These are phyloP conservation scores for Aspergillus fumigatiaffinis DNA, from an alignment of 2,329 filamentous ascomycete species.

Conservation along the genomic window DNA sequence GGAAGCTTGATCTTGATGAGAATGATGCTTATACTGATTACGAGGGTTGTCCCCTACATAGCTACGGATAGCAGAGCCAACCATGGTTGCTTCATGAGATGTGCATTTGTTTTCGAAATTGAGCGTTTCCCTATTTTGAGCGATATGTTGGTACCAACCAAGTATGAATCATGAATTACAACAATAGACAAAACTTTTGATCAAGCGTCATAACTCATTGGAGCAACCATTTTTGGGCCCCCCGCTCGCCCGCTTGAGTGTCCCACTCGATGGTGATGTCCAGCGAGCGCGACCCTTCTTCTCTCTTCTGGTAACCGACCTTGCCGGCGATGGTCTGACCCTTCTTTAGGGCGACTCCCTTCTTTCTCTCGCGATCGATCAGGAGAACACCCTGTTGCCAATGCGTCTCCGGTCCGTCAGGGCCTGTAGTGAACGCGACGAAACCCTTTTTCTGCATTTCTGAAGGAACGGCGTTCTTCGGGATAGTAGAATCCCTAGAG, in stretches of 20 bases:
- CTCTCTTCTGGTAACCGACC: slow-evolving; percentile 66
- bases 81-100: background rate
- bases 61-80: background rate
- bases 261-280: slow-evolving; percentile 64
- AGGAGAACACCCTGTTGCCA: slow-evolving; percentile 84
- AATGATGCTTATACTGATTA: background rate
- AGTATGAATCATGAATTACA: slow-evolving; percentile 8
- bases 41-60: background rate
- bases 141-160: background rate
- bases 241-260: slow-evolving; percentile 39
- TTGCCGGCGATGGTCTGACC: slow-evolving; percentile 61
- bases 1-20: background rate
- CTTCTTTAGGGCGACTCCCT: slow-evolving; percentile 46
- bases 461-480: slow-evolving; percentile 54
- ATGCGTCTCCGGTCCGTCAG: slow-evolving; percentile 71
- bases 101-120: background rate
- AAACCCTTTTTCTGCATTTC: slow-evolving; percentile 61
- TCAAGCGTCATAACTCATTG: slow-evolving; percentile 23
- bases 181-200: slow-evolving; percentile 12
- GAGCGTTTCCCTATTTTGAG: background rate
- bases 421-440: slow-evolving; percentile 85
- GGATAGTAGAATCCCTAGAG: slow-evolving; percentile 47
- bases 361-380: slow-evolving; percentile 55
- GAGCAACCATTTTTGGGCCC: slow-evolving; percentile 40
- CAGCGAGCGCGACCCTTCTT: slow-evolving; percentile 66